phyloP scores from a whole-genome alignment of 1,284 basidiomycete genomes.

The Cutaneotrichosporon arboriforme region DNA sequence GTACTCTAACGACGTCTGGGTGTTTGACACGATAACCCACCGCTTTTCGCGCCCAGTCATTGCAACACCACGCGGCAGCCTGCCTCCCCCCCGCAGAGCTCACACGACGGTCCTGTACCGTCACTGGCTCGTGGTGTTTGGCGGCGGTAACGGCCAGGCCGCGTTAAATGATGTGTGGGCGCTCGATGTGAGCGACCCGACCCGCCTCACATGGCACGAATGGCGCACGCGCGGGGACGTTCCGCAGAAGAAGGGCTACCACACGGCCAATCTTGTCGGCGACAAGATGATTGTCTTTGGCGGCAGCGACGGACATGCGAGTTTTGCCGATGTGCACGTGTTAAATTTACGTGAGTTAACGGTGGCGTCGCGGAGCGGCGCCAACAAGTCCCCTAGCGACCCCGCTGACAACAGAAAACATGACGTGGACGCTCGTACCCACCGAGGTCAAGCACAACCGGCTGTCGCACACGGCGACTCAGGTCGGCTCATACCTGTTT shows the following conservation, averaged over 20 bases:
- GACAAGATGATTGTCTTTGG: slow-evolving; percentile 56
- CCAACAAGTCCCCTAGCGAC: neutral
- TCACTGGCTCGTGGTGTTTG: slow-evolving; percentile 76
- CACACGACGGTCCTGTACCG: slow-evolving; percentile 76
- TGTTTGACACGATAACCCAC: slow-evolving; percentile 71
- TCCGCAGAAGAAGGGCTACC: slow-evolving; percentile 70
- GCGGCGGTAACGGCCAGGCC: slow-evolving; percentile 81
- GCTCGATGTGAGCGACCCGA: slow-evolving; percentile 56
- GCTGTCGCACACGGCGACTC: slow-evolving; percentile 79
- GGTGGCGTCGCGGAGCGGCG: too few relatives aligned
- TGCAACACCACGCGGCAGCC: slow-evolving; percentile 34
- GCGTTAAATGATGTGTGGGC: slow-evolving; percentile 88
- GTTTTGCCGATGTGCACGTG: slow-evolving; percentile 79
- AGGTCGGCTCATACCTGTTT: slow-evolving; percentile 89
- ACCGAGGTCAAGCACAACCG: slow-evolving; percentile 59
- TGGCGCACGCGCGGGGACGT: slow-evolving; percentile 42
- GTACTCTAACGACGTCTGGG: slow-evolving; percentile 60
- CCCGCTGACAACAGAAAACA: slow-evolving; percentile 54
- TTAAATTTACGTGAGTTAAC: slow-evolving; percentile 72
- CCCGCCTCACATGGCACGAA: slow-evolving; percentile 53
- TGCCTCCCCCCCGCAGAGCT: slow-evolving; percentile 68
- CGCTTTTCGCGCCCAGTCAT: slow-evolving; percentile 56
- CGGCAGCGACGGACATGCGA: slow-evolving; percentile 54
- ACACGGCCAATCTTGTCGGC: slow-evolving; percentile 79
- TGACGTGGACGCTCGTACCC: slow-evolving; percentile 64